These are phyloP conservation scores for Trichoderma sp. DNA, from an alignment of 2,329 filamentous ascomycete species.

Conservation along the genomic window DNA sequence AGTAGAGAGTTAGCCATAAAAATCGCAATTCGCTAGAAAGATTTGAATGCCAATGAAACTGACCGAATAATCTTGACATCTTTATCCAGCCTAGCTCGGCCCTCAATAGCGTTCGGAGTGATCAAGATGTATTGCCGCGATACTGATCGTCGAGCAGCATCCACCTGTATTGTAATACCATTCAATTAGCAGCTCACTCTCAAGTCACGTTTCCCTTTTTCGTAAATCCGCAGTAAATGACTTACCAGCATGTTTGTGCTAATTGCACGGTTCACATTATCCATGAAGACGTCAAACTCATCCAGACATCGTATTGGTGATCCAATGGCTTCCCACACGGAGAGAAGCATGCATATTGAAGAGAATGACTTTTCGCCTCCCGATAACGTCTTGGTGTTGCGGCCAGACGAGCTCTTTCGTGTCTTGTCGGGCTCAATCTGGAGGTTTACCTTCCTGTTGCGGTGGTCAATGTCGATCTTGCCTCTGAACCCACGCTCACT, in stretches of 20 bases:
- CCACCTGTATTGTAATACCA: slow-evolving; percentile 54
- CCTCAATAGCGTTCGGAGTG: slow-evolving; percentile 81
- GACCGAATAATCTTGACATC: slow-evolving; percentile 79
- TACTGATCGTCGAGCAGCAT: slow-evolving; percentile 79
- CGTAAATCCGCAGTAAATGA: not conserved
- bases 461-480: slow-evolving; percentile 74
- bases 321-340: slow-evolving; percentile 98
- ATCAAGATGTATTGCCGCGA: slow-evolving; percentile 95
- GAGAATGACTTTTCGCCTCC: slow-evolving; percentile 98
- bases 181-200: slow-evolving; percentile 7
- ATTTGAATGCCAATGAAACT: not conserved
- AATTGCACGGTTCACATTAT: slow-evolving; percentile 89
- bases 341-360: slow-evolving; percentile 87
- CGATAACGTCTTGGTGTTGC: slow-evolving; percentile 87
- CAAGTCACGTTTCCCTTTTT: not conserved
- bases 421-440: slow-evolving; percentile 72
- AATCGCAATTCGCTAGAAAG: no score
- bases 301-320: slow-evolving; percentile 92
- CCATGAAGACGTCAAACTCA: slow-evolving; percentile 99
- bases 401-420: slow-evolving; percentile 64
- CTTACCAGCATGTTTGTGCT: slow-evolving; percentile 90
- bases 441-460: slow-evolving; percentile 70
- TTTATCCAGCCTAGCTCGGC: slow-evolving; percentile 53
- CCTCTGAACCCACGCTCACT: slow-evolving; percentile 88
- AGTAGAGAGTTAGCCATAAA: slow-evolving; percentile 27